Evolutionary conservation across 2,329 filamentous ascomycete genomes (phyloP).

Genomic region (Nannizziopsis barbatae): DNA sequence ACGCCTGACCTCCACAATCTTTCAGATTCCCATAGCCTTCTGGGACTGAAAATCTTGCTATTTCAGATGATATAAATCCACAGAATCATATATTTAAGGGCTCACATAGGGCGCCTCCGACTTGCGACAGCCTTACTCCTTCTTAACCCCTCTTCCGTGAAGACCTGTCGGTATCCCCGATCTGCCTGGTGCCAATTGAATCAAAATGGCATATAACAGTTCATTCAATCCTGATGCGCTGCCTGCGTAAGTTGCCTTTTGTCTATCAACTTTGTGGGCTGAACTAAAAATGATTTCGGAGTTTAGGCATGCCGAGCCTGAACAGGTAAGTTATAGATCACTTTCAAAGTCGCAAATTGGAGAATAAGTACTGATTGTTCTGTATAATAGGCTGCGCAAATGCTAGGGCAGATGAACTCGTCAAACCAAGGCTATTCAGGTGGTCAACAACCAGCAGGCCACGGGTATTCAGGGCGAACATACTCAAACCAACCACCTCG

Average conservation of each 20-base stretch:
- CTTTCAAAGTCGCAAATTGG: neutral
- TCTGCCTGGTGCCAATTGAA: neutral
- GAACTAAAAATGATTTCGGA: constrained; percentile 4
- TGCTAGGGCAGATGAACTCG: constrained; percentile 31
- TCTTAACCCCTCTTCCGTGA: neutral
- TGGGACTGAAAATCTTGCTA: neutral
- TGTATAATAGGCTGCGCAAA: constrained; percentile 34
- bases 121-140: too few species aligned
- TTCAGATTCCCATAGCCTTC: neutral
- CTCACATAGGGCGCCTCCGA: too few species aligned
- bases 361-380: neutral
- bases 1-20: too few species aligned
- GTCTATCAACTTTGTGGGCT: constrained; percentile 3
- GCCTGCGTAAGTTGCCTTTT: constrained; percentile 56
- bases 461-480: constrained; percentile 6
- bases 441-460: neutral
- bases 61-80: neutral
- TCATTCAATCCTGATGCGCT: constrained; percentile 90
- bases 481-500: constrained; percentile 3
- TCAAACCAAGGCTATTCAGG: constrained; percentile 8
- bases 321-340: constrained; percentile 43
- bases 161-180: neutral
- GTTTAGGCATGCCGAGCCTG: constrained; percentile 61
- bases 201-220: constrained; percentile 80
- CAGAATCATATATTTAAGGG: too few species aligned